phyloP scores from a whole-genome alignment of 805 yeast species.

The Suhomyces prunicola region DNA sequence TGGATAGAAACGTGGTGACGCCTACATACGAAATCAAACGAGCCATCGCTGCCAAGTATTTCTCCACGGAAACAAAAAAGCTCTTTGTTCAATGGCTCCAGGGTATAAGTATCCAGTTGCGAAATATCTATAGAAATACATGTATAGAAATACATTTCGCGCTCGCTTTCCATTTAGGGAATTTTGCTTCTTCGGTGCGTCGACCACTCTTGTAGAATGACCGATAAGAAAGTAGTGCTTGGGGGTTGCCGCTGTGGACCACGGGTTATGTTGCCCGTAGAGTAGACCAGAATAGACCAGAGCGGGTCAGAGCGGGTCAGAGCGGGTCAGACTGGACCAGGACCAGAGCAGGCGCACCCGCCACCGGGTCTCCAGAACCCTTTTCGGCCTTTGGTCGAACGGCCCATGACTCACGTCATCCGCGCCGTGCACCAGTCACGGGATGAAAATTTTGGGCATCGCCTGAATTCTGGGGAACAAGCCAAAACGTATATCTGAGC shows the following conservation, averaged over 20 bases:
- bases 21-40: conserved; percentile 16
- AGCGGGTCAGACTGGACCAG: no score
- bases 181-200: neutral
- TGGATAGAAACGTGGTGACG: conserved; percentile 16
- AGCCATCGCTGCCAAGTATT: conserved; percentile 26
- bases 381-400: neutral
- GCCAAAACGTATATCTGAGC: neutral
- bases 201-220: neutral
- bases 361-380: neutral
- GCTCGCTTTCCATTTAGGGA: neutral
- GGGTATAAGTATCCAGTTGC: neutral
- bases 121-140: neutral
- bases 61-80: conserved; percentile 11
- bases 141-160: neutral
- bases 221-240: neutral
- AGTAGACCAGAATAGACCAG: no score
- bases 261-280: no score
- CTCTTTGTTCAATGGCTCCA: neutral
- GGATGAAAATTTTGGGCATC: conserved; percentile 2
- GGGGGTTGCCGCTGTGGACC: neutral
- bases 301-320: no score
- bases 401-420: conserved; percentile 1
- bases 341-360: no score
- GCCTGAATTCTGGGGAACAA: neutral
- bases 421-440: conserved; percentile 1